These are phyloP conservation scores for Cryphonectria carpinicola DNA, from an alignment of 2,329 filamentous ascomycete genomes.

Conservation along the genomic window DNA sequence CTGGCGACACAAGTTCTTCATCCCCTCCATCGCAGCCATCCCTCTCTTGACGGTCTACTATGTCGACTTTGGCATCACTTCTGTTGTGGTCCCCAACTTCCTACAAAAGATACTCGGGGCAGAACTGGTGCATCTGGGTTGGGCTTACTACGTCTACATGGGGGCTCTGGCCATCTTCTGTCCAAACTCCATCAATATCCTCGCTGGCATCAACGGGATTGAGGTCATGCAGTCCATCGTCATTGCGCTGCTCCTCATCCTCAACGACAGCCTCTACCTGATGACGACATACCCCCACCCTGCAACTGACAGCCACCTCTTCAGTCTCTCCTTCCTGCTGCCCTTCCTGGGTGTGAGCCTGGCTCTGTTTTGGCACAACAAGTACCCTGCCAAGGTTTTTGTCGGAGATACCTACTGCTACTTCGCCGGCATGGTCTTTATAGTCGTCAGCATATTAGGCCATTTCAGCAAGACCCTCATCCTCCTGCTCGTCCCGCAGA, in stretches of 20 bases:
- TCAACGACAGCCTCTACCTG: conserved; percentile 90
- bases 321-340: conserved; percentile 91
- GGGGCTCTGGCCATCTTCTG: conserved; percentile 95
- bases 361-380: conserved; percentile 88
- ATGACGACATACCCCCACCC: conserved; percentile 85
- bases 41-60: conserved; percentile 97
- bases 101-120: conserved; percentile 79
- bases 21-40: conserved; percentile 90
- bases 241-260: conserved; percentile 78
- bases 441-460: conserved; percentile 92
- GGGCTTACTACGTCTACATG: conserved; percentile 96
- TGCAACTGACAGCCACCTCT: conserved; percentile 92
- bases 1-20: conserved; percentile 98
- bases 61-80: conserved; percentile 96
- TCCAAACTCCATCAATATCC: conserved; percentile 98
- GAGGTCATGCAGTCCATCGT: conserved; percentile 94
- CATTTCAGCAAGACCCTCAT: conserved; percentile 98
- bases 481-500: conserved; percentile 87
- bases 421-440: conserved; percentile 98
- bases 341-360: conserved; percentile 92
- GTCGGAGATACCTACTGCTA: conserved; percentile 99
- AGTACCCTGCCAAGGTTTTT: conserved; percentile 93
- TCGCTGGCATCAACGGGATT: conserved; percentile 99
- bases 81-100: conserved; percentile 86
- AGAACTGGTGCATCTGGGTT: conserved; percentile 79